Evolutionary conservation across 2,329 filamentous ascomycete species (phyloP).

Genomic region (Trichoderma sp.): DNA sequence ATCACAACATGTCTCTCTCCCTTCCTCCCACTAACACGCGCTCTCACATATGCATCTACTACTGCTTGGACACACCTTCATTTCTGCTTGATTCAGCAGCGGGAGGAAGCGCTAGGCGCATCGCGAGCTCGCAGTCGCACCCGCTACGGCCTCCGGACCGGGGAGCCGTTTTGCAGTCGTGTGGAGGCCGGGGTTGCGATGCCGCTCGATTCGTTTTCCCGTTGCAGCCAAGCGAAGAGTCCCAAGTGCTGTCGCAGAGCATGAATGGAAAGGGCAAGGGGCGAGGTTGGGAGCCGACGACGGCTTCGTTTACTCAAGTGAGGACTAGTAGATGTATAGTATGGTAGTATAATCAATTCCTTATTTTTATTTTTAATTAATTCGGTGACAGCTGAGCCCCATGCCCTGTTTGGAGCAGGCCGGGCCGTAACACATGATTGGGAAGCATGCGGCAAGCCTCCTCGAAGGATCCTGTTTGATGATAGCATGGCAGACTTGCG

Average conservation of each 20-base stretch:
- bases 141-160: conserved; percentile 21
- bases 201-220: neutral
- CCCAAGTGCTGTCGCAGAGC: neutral
- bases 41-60: neutral
- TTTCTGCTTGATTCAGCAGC: neutral
- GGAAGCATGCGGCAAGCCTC: neutral
- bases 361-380: neutral
- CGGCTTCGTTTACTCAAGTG: conserved; percentile 1
- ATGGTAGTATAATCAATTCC: neutral
- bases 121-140: neutral
- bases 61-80: neutral
- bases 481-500: neutral
- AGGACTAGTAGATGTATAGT: neutral
- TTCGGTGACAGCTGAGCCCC: neutral
- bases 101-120: conserved; percentile 23
- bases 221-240: conserved; percentile 2
- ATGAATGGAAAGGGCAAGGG: neutral
- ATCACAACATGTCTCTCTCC: neutral
- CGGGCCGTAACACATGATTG: neutral
- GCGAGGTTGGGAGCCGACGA: neutral
- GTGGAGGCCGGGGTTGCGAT: neutral
- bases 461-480: neutral
- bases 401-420: neutral
- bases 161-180: neutral
- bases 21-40: neutral